Base-by-base conservation (phyloP, 768 basidiomycete species). In the Suillus subaureus region DNA sequence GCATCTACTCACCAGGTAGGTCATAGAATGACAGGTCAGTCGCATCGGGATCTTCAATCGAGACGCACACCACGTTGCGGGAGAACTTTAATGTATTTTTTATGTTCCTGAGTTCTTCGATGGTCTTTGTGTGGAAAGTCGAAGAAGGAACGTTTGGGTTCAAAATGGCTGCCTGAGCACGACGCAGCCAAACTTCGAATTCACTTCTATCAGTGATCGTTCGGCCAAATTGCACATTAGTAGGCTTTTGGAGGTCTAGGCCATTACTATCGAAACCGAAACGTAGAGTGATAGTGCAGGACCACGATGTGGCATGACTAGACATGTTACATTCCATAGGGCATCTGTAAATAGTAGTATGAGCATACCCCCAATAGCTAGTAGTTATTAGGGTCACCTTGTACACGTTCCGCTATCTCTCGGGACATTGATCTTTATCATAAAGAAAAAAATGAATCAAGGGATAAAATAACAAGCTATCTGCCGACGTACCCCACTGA, bases 91-190 rank as follows among this genome's bases (percentile, higher is more conserved):
- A 66, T n/a, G 61, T 12, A 70, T 62, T 40, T 67, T 72, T 66
- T 28, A 62, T 33, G 51, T 52, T 64, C 63, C 66, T 69, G 6
- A 66, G 33, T 23, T 61, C 23, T 37, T 63, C 26, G 39, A 18
- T 12, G 26, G 23, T 68, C 43, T 33, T 71, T 66, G 33, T 15
- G 42, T 69, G 28, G 64, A 77, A 79, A n/a, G 64, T 6, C 21
- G 61, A 67, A 58, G 75, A 62, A 8, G 76, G 58, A 16, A 80
- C 66, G 13, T 77, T 73, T 0, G 85, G 85, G 62, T 82, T 81
- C 12, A 90, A 77, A 31, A 88, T 79, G 0, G 88, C 88, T 0
- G 82, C 80, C 68, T 90, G 89, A 0, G 89, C 88, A 4, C 88
- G 79, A 33, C 87, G 82, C 16, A 90, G 78, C 75, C 79, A 80